Conservation (phyloP, 2,329 filamentous ascomycete species). For the Penicillium sp. region DNA sequence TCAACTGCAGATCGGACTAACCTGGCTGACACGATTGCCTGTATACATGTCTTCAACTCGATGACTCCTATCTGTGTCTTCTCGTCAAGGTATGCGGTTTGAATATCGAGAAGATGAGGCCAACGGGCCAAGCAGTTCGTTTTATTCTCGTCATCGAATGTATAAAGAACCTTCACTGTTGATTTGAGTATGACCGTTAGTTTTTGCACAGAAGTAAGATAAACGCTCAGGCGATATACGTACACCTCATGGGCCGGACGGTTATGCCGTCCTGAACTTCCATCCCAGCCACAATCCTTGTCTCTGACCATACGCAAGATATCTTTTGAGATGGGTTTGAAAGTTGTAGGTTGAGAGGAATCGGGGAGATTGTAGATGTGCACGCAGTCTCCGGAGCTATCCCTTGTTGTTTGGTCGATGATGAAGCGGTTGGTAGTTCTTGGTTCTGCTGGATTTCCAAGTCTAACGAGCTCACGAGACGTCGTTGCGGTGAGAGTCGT, state of each 20-base stretch:
- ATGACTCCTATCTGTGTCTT: constrained; percentile 78
- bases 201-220: constrained; percentile 9
- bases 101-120: constrained; percentile 73
- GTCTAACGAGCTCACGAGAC: background rate
- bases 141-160: constrained; percentile 84
- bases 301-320: constrained; percentile 15
- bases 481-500: constrained; percentile 14
- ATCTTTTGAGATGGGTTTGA: background rate
- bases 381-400: background rate
- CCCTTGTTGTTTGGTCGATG: background rate
- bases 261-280: constrained; percentile 52
- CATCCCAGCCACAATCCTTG: constrained; percentile 28
- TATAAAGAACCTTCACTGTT: constrained; percentile 92
- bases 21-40: constrained; percentile 68
- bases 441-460: background rate
- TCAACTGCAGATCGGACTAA: constrained; percentile 28
- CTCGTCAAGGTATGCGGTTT: constrained; percentile 77
- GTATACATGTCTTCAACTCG: constrained; percentile 80
- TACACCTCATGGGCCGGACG: constrained; percentile 65
- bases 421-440: background rate
- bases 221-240: constrained; percentile 30
- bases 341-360: background rate
- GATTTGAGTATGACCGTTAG: constrained; percentile 13
- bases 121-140: constrained; percentile 85
- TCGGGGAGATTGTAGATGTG: background rate